Conservation (phyloP, 371 early-diverging fungal genomes). For the Apophysomyces trapeziformis region DNA sequence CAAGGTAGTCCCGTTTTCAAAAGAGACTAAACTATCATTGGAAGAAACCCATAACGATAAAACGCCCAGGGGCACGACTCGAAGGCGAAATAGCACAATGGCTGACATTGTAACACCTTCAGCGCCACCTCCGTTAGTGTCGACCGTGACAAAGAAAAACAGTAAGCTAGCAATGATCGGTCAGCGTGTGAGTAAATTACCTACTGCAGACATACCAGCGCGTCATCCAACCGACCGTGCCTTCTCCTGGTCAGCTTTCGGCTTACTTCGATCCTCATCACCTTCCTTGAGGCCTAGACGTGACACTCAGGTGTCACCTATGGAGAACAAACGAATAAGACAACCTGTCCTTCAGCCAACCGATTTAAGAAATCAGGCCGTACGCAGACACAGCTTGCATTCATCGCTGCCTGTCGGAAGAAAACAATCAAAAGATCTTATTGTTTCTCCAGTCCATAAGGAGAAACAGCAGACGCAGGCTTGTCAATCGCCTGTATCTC, state of each 20-base stretch:
- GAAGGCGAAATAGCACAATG: slow-evolving; percentile 1
- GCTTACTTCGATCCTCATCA: slow-evolving; percentile 5
- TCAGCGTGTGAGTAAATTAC: neutral
- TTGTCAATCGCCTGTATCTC: neutral
- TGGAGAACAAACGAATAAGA: neutral
- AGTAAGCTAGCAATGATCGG: neutral
- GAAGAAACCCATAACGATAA: neutral
- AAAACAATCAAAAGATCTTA: too few species aligned
- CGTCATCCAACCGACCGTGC: neutral
- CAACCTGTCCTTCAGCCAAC: neutral
- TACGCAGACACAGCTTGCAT: neutral
- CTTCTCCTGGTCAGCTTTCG: slow-evolving; percentile 5
- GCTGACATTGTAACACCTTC: neutral
- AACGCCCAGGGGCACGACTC: neutral
- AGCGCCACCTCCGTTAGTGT: neutral
- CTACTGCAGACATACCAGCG: neutral
- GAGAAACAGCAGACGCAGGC: neutral
- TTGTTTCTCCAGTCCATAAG: neutral
- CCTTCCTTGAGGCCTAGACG: neutral
- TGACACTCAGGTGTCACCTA: slow-evolving; percentile 10
- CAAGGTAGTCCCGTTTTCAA: slow-evolving; percentile 26
- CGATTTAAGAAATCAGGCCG: neutral
- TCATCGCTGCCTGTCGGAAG: neutral
- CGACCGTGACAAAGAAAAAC: neutral
- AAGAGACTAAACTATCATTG: neutral